Evolutionary conservation across 2,329 filamentous ascomycete species (phyloP), one percentile per base, ranked within the genome.

Genomic region (Colletotrichum lini): DNA sequence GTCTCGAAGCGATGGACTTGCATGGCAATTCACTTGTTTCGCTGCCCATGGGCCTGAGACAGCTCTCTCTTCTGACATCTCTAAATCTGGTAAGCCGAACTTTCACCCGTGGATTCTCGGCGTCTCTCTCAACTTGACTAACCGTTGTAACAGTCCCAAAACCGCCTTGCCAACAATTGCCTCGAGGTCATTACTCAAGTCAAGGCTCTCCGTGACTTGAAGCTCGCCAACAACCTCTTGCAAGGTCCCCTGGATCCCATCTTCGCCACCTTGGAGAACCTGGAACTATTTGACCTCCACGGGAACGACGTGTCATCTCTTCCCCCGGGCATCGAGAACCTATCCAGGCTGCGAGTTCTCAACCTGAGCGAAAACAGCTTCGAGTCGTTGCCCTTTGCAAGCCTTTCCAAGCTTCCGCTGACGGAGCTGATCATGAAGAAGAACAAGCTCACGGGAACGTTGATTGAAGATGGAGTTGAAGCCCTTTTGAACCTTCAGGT

Each of bases 351-450:
- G 40, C 91, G 93, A 35, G 88, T 93, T 12, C 83, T 98, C 61
- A 96, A 98, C 77, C 79, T 98, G 26, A 90, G 92, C 68, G 90
- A 94, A 74, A 99, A 99, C 76, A 87, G 89, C 64, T 87, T 99
- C 38, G 89, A 89, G 59, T 85, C 86, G 2, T 79, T 98, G 15
- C 92, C 93, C 0, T 93, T 96, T 77, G 89, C 92, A 8, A 84
- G 87, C 4, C 84, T 98, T 40, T 87, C 88, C 15, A 85, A 86
- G 15, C 80, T 97, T 59, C 91, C 94, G 0, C 80, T 98, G 50
- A 89, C 89, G 0, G 94, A 98, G 74, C 82, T 98, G 2, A 85
- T 89, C 59, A 91, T 91, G 10, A 89, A 91, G 45, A 95, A 93
- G 80, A 98, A 98, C 80, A 91, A 91, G 70, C 85, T 98, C 2